Evolutionary conservation across 352 stramenopile genomes (phyloP), one percentile per base, ranked within the genome.

Genomic region (Phytopythium helicoides): DNA sequence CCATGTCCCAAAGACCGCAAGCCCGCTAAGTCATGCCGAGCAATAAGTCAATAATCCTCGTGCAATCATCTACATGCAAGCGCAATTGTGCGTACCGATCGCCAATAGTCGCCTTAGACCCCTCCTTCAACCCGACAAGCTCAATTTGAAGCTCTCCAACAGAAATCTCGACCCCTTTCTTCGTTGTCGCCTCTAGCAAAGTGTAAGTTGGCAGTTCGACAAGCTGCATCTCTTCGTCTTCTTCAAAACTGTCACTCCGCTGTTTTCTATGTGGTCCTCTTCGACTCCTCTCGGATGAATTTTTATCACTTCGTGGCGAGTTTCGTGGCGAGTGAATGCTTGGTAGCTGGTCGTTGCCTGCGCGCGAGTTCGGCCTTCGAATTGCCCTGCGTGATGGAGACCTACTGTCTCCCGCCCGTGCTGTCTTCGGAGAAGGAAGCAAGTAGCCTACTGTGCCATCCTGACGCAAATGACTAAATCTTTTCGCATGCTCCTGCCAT

Each of bases 131-230:
- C 38, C 44, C 47, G 12, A 52, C 39, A 23, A 87, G 39, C 47
- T 87, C 73, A n/a, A 90, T 76, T 22, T 86, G 79, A 2, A 88
- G 41, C 37, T 92, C 81, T 18, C 87, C 62, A 4, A 92, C 63
- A 0, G 45, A 47, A 14, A 90, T 65, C 23, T 84, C 67, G 0
- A 89, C 70, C 5, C 75, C 79, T 53, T 82, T 73, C 5, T 74
- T 63, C 2, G 81, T 90, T 8, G 68, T 87, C 3, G 81, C 81
- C 41, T 92, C 79, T 9, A 92, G 52, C 0, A 92, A 56, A 12
- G 81, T 53, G 35, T 71, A 86, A 2, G 71, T 44, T 3, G 55
- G 35, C 1, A 71, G 57, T 8, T 76, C 64, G 1, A 68, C 45
- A 18, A 76, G 42, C 25, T 70, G 58, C 23, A 63, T 49, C 18